Percentiles rank a stretch among this genome's conserved stretches.
Conservation (phyloP, 2,329 filamentous ascomycete genomes). For the Colletotrichum sp. region DNA sequence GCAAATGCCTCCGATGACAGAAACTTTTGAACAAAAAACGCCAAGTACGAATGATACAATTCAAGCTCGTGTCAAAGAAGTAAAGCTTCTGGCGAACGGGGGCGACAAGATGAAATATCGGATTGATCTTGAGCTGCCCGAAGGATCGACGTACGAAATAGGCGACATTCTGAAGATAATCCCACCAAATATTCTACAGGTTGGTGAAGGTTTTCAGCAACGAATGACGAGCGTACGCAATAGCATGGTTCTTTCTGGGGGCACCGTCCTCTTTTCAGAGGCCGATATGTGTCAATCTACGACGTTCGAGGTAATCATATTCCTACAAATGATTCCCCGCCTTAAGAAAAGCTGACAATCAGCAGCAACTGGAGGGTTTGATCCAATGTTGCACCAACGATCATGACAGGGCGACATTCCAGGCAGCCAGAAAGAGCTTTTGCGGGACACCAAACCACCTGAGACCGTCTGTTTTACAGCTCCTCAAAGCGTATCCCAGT, state of each 20-base stretch:
- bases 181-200: neutral
- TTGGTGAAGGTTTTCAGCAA: rapidly evolving
- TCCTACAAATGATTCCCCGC: neutral
- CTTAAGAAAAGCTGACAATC: rapidly evolving
- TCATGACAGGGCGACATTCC: neutral
- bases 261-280: neutral
- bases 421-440: neutral
- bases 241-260: neutral
- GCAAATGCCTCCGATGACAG: neutral
- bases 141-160: neutral
- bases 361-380: neutral
- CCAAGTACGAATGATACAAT: rapidly evolving
- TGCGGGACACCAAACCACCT: neutral
- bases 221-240: neutral
- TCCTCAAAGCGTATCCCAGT: neutral
- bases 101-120: rapidly evolving
- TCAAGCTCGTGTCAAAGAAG: neutral
- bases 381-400: neutral
- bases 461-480: neutral
- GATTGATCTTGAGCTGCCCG: neutral
- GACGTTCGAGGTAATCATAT: neutral
- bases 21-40: rapidly evolving
- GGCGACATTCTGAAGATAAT: neutral
- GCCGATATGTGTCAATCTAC: neutral
- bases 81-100: rapidly evolving